Conservation (phyloP, 441 rosid genomes). For the Melastoma candidum region DNA sequence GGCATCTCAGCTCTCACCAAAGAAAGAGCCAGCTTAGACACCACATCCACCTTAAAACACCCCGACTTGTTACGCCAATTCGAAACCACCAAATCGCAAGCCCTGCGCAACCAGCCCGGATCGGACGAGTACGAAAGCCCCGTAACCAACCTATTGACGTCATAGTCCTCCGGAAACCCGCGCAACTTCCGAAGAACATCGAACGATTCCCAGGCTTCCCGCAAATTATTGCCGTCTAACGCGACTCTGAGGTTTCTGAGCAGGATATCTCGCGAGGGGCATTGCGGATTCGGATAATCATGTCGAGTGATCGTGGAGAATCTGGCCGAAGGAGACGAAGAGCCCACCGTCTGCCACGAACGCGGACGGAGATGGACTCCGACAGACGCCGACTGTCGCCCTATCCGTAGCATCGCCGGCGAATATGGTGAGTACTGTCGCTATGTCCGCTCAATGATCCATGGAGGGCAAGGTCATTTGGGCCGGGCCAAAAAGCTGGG, state of each 20-base stretch:
- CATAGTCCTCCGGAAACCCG: slow-evolving; percentile 36
- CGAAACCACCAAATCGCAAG: slow-evolving; percentile 32
- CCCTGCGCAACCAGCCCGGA: slow-evolving; percentile 41
- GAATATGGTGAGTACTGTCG: no score
- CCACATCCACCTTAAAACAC: slow-evolving; percentile 25
- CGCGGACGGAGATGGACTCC: no score
- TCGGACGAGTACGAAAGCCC: slow-evolving; percentile 54
- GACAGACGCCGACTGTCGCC: no score
- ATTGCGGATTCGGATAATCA: no score
- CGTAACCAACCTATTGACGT: slow-evolving; percentile 38
- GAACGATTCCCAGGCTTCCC: slow-evolving; percentile 62
- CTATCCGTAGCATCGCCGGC: no score
- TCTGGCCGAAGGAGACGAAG: no score
- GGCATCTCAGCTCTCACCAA: slow-evolving; percentile 42
- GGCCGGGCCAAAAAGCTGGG: no score
- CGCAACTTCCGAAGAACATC: slow-evolving; percentile 46
- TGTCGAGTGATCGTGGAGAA: no score
- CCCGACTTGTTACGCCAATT: slow-evolving; percentile 34
- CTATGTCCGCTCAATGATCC: no score
- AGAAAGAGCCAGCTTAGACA: slow-evolving; percentile 44
- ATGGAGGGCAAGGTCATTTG: no score
- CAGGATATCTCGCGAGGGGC: slow-evolving; percentile 30
- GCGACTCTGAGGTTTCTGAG: slow-evolving; percentile 50
- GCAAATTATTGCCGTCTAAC: slow-evolving; percentile 30
- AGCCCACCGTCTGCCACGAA: no score